phyloP scores from a whole-genome alignment of 2,329 filamentous ascomycete genomes.

The Stagonosporopsis cucurbitacearum region DNA sequence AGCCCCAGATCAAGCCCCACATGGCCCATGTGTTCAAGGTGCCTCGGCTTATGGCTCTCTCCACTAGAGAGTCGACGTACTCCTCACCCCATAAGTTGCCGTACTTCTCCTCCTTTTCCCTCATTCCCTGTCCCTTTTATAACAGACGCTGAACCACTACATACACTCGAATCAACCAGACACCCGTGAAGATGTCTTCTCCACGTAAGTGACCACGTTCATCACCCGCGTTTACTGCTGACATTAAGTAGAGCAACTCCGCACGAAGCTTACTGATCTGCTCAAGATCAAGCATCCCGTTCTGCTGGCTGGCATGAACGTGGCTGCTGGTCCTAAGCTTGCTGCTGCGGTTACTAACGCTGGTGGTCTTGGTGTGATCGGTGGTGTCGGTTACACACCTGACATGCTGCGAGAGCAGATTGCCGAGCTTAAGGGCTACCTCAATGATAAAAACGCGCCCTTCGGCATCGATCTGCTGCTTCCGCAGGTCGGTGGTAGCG shows the following conservation, averaged over 20 bases:
- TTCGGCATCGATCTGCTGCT: slow-evolving; percentile 95
- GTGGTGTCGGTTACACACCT: slow-evolving; percentile 93
- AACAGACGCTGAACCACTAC: not conserved
- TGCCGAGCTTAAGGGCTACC: slow-evolving; percentile 85
- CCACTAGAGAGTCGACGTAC: slow-evolving; percentile 25
- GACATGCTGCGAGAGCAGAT: slow-evolving; percentile 97
- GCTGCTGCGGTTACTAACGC: slow-evolving; percentile 97
- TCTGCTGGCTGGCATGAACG: slow-evolving; percentile 98
- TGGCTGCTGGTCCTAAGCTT: slow-evolving; percentile 93
- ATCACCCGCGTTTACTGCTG: slow-evolving; percentile 26
- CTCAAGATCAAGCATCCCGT: slow-evolving; percentile 98
- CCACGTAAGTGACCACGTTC: slow-evolving; percentile 67
- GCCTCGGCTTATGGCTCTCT: slow-evolving; percentile 36
- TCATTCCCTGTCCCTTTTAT: not conserved
- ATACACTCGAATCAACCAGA: slow-evolving; percentile 3
- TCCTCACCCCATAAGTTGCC: slow-evolving; percentile 32
- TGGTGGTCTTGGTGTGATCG: slow-evolving; percentile 94
- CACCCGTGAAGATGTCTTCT: slow-evolving; percentile 69
- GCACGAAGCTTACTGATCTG: slow-evolving; percentile 91
- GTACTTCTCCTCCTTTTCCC: slow-evolving; percentile 20
- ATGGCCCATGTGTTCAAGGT: slow-evolving; percentile 7
- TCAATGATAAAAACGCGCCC: slow-evolving; percentile 89
- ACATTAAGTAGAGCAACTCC: slow-evolving; percentile 73
- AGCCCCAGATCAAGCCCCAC: slow-evolving; percentile 10
- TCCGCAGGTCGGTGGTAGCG: slow-evolving; percentile 91